Evolutionary conservation across 2,329 filamentous ascomycete species (phyloP).

Genomic region (Stagonosporopsis chrysanthemi): DNA sequence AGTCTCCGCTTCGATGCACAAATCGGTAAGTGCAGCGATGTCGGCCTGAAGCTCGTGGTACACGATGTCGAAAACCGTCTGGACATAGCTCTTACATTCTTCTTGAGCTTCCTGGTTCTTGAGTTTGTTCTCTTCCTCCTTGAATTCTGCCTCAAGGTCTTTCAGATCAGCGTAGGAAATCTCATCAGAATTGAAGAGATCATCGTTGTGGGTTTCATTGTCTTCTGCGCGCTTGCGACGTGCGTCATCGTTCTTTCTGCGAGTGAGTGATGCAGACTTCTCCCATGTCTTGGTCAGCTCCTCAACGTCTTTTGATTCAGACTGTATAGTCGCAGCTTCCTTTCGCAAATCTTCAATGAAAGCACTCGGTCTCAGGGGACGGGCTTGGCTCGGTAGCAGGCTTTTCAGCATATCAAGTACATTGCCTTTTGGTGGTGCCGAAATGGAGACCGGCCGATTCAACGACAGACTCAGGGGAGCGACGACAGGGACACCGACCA

Average conservation of each 20-base stretch:
- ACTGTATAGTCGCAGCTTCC: constrained; percentile 23
- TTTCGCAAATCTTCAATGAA: constrained; percentile 34
- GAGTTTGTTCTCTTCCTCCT: constrained; percentile 58
- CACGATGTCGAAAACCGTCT: constrained; percentile 59
- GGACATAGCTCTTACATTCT: constrained; percentile 60
- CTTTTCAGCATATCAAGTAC: constrained; percentile 28
- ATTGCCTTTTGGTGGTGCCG: constrained; percentile 23
- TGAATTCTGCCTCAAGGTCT: constrained; percentile 63
- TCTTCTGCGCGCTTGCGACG: constrained; percentile 60
- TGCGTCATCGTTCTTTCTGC: constrained; percentile 57
- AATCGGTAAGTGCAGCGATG: constrained; percentile 57
- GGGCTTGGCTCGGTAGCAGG: constrained; percentile 31
- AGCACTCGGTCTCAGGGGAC: constrained; percentile 20
- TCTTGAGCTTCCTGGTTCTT: constrained; percentile 62
- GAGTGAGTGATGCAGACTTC: constrained; percentile 51
- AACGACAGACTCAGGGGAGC: constrained; percentile 36
- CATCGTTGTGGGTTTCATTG: constrained; percentile 61
- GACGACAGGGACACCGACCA: constrained; percentile 34
- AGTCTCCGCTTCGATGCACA: constrained; percentile 51
- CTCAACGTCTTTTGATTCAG: constrained; percentile 29
- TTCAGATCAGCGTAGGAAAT: constrained; percentile 66
- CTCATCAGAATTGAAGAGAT: constrained; percentile 63
- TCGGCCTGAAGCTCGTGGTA: constrained; percentile 59
- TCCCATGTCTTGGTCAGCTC: constrained; percentile 54
- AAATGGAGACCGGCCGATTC: constrained; percentile 22